Evolutionary conservation across 179 eudicot genomes (phyloP).

Genomic region (Amaranthus tricolor): DNA sequence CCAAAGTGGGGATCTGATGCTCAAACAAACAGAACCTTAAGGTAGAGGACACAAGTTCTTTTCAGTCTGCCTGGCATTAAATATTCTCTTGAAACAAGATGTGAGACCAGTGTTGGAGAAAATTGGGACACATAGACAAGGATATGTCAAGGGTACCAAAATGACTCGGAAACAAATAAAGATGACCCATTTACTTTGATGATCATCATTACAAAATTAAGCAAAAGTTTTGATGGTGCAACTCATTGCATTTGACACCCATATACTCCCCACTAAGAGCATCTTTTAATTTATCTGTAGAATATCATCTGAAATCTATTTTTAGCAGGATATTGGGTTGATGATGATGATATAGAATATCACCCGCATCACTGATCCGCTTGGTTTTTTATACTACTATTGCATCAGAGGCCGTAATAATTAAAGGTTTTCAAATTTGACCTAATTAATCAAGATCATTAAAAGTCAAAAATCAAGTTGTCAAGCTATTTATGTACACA

Average conservation of each 20-base stretch:
- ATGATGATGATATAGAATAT: no score
- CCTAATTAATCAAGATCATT: no score
- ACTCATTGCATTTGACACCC: neutral
- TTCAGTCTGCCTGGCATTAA: constrained; percentile 26
- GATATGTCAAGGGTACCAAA: constrained; percentile 32
- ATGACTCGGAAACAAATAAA: neutral
- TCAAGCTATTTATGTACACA: no score
- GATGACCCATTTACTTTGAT: constrained; percentile 15
- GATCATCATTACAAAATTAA: neutral
- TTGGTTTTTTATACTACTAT: no score
- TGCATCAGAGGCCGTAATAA: no score
- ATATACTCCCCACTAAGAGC: neutral
- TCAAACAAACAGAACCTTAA: constrained; percentile 24
- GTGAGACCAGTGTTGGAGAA: constrained; percentile 30
- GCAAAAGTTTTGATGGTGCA: neutral
- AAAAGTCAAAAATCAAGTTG: no score
- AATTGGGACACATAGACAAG: constrained; percentile 20
- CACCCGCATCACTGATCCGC: no score
- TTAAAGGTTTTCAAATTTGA: no score
- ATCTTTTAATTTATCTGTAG: neutral
- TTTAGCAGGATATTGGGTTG: no score
- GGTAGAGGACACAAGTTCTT: constrained; percentile 20
- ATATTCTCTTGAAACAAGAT: constrained; percentile 28
- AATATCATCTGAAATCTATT: no score
- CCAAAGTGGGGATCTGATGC: constrained; percentile 35